Evolutionary conservation across 1,284 basidiomycete genomes (phyloP).

Genomic region (Cutaneotrichosporon sp.): DNA sequence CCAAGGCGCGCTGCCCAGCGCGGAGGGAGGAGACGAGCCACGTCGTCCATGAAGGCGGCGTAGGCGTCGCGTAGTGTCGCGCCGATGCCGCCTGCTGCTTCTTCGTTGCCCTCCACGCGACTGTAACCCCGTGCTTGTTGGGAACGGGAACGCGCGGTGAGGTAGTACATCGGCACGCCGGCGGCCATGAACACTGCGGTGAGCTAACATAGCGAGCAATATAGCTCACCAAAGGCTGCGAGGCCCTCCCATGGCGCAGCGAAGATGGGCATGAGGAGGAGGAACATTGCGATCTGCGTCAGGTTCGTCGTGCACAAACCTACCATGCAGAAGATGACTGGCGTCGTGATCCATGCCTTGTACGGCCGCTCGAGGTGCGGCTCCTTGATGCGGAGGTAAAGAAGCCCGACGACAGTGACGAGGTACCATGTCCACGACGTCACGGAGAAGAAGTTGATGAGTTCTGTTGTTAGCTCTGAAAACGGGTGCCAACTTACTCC

Average conservation of each 20-base stretch:
- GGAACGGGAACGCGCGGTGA: constrained; percentile 58
- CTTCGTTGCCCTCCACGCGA: constrained; percentile 15
- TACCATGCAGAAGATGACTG: constrained; percentile 84
- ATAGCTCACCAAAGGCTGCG: constrained; percentile 69
- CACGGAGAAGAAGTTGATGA: constrained; percentile 70
- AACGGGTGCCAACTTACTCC: constrained; percentile 53
- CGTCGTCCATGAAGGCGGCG: constrained; percentile 34
- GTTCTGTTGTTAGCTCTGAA: constrained; percentile 30
- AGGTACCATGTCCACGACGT: constrained; percentile 84
- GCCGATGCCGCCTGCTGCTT: constrained; percentile 20
- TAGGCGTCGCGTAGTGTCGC: constrained; percentile 33
- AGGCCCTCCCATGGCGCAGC: constrained; percentile 86
- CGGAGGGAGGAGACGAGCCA: constrained; percentile 23
- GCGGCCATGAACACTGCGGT: constrained; percentile 54
- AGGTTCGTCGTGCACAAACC: constrained; percentile 38
- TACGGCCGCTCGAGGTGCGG: constrained; percentile 87
- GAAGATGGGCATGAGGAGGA: constrained; percentile 91
- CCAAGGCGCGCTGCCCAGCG: constrained; percentile 1
- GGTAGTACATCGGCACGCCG: constrained; percentile 80
- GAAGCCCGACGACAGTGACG: constrained; percentile 80
- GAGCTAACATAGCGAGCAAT: background rate
- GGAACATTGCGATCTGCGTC: constrained; percentile 76
- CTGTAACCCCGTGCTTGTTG: constrained; percentile 17
- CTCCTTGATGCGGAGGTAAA: constrained; percentile 86
- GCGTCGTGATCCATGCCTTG: constrained; percentile 85